Percentiles rank a stretch among this genome's conserved stretches.
phyloP scores from a whole-genome alignment of 2,329 filamentous ascomycete species.

The Davidsoniella eucalypti region DNA sequence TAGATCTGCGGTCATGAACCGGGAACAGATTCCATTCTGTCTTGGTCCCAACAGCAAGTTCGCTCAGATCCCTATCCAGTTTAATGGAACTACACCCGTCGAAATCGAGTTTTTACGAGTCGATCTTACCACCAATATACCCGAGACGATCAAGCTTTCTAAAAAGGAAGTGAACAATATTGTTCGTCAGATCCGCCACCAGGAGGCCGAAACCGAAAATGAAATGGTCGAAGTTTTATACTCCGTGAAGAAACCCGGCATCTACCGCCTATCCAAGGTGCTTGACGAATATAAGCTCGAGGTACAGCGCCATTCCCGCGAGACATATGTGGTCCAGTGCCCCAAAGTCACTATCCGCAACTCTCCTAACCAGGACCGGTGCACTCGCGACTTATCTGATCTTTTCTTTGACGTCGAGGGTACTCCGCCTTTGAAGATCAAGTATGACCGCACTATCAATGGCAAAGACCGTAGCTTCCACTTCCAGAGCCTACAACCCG shows the following conservation, averaged over 20 bases:
- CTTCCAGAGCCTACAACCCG: constrained; percentile 85
- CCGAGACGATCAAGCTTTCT: constrained; percentile 64
- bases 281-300: constrained; percentile 89
- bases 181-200: constrained; percentile 48
- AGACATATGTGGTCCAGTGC: constrained; percentile 73
- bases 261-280: constrained; percentile 73
- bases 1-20: constrained; percentile 75
- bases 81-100: constrained; percentile 84
- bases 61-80: constrained; percentile 62
- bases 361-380: constrained; percentile 48
- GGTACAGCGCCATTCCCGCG: constrained; percentile 58
- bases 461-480: constrained; percentile 69
- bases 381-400: constrained; percentile 75
- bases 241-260: constrained; percentile 66
- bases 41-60: constrained; percentile 46
- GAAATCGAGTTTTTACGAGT: constrained; percentile 77
- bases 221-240: constrained; percentile 54
- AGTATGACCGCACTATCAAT: constrained; percentile 80
- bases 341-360: constrained; percentile 60
- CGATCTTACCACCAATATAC: constrained; percentile 64
- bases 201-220: constrained; percentile 44
- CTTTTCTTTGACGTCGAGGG: constrained; percentile 70
- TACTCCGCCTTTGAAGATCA: constrained; percentile 79
- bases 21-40: constrained; percentile 65
- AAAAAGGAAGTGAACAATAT: constrained; percentile 59